Conservation (phyloP, 2,329 filamentous ascomycete species). For the Cladosporium sp. region DNA sequence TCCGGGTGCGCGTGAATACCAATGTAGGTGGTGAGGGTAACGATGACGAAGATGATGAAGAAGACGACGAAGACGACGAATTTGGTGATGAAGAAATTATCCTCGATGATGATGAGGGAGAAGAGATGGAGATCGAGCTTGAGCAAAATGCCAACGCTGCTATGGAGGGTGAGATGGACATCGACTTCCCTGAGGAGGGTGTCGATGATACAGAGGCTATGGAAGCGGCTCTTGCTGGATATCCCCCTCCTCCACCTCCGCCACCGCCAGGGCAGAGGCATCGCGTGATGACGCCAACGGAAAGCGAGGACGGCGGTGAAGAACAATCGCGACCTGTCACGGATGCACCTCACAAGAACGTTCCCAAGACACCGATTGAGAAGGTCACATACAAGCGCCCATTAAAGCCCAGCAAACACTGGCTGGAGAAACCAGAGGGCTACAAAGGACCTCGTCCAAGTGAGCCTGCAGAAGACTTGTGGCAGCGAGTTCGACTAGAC, state of each 20-base stretch:
- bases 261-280: constrained; percentile 38
- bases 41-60: constrained; percentile 48
- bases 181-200: constrained; percentile 43
- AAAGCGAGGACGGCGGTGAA: constrained; percentile 46
- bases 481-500: constrained; percentile 84
- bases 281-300: constrained; percentile 32
- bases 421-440: constrained; percentile 75
- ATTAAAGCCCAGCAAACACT: constrained; percentile 74
- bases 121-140: constrained; percentile 51
- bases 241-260: constrained; percentile 66
- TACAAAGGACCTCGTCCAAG: constrained; percentile 52
- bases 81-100: constrained; percentile 25
- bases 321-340: constrained; percentile 48
- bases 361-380: constrained; percentile 75
- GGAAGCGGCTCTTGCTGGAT: constrained; percentile 76
- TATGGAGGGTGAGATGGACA: constrained; percentile 50
- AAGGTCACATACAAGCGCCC: constrained; percentile 47
- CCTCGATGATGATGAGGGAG: constrained; percentile 19
- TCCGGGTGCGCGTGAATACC: constrained; percentile 30
- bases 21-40: constrained; percentile 50
- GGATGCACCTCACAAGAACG: constrained; percentile 50
- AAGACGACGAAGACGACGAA: constrained; percentile 40
- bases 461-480: constrained; percentile 79
- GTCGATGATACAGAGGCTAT: constrained; percentile 72
- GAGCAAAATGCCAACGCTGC: constrained; percentile 30